Evolutionary conservation across 2,329 filamentous ascomycete species (phyloP).

Genomic region (Fusarium siculi): DNA sequence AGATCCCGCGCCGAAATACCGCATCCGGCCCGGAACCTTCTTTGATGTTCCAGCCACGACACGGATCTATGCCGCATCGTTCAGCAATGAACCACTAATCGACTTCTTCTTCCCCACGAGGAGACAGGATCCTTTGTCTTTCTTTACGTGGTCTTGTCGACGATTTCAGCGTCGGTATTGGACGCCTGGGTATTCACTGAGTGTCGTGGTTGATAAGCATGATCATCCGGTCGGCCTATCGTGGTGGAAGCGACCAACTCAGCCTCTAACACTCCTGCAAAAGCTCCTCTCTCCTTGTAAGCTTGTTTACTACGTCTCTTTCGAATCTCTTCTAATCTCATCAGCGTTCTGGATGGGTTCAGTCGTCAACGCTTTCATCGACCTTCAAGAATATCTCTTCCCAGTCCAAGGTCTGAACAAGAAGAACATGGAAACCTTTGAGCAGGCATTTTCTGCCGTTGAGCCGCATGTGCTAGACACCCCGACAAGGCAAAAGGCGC

Average conservation of each 20-base stretch:
- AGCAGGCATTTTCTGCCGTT: not conserved
- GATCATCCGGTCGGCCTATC: slow-evolving; percentile 4
- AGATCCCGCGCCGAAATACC: not conserved
- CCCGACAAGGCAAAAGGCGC: not conserved
- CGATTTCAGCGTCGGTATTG: slow-evolving; percentile 10
- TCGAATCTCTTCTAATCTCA: rapidly evolving
- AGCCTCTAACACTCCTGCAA: not conserved
- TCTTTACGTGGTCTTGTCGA: not conserved
- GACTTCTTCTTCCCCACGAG: slow-evolving; percentile 1
- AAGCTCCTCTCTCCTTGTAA: not conserved
- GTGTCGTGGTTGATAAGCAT: not conserved
- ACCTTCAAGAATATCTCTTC: not conserved
- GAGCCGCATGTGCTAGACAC: not conserved
- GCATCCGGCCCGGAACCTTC: not conserved
- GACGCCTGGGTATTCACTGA: slow-evolving; percentile 6
- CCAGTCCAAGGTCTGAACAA: not conserved
- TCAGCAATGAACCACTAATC: not conserved
- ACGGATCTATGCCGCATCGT: not conserved
- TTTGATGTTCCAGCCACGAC: slow-evolving; percentile 2
- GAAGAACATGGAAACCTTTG: not conserved
- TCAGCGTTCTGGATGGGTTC: not conserved
- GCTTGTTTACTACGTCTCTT: rapidly evolving
- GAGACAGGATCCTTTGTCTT: not conserved
- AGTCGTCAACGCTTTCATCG: not conserved
- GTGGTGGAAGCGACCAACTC: not conserved